Evolutionary conservation across 31 red algal species (phyloP).

Genomic region (Odonthalia washingtoniensis): DNA sequence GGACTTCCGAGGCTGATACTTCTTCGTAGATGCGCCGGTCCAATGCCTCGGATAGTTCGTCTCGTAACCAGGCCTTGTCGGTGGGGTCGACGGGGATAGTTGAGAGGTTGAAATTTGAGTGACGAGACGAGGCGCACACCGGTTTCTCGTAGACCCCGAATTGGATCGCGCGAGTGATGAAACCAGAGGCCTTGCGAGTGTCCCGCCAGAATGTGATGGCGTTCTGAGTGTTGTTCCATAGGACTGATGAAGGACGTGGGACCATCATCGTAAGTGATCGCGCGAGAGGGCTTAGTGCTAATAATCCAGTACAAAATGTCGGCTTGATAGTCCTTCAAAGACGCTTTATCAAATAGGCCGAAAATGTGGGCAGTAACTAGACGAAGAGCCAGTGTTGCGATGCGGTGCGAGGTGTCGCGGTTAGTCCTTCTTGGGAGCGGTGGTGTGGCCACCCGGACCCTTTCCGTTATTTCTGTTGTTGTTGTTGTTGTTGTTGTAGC

Average conservation of each 20-base stretch:
- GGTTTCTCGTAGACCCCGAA: slow-evolving; percentile 32
- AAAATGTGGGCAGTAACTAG: neutral
- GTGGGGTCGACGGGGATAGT: neutral
- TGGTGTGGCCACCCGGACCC: too few relatives aligned
- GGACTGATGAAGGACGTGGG: slow-evolving; percentile 30
- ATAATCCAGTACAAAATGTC: too few relatives aligned
- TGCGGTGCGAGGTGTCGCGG: too few relatives aligned
- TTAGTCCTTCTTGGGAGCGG: too few relatives aligned
- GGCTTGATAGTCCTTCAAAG: too few relatives aligned
- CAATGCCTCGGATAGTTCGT: neutral
- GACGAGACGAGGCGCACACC: neutral
- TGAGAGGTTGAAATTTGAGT: neutral
- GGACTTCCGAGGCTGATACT: neutral
- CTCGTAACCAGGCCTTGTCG: neutral
- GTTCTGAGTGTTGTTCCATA: slow-evolving; percentile 49
- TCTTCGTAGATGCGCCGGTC: neutral
- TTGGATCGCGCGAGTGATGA: too few relatives aligned
- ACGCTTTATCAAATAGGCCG: neutral
- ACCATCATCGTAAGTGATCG: too few relatives aligned
- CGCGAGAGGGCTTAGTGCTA: too few relatives aligned
- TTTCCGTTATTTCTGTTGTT: too few relatives aligned
- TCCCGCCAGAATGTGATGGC: slow-evolving; percentile 23
- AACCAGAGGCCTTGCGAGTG: slow-evolving; percentile 31
- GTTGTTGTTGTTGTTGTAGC: neutral
- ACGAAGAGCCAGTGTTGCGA: neutral